phyloP scores from a whole-genome alignment of 1,284 basidiomycete species.

The Rhodotorula sp. region DNA sequence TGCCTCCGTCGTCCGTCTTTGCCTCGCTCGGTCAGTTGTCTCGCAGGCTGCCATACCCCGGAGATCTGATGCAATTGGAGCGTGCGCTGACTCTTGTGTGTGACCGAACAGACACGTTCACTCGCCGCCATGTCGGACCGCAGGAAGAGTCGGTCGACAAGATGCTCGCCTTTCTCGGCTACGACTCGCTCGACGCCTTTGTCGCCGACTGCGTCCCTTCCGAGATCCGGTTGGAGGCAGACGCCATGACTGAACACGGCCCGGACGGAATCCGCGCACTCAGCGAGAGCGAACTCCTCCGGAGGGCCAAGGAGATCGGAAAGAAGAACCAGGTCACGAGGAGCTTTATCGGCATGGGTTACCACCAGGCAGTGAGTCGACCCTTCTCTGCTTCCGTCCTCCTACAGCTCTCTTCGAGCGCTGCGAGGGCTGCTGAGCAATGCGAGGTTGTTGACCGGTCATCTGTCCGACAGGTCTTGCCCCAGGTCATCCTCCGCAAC shows the following conservation, averaged over 20 bases:
- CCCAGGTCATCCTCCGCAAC: constrained; percentile 88
- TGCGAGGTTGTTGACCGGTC: not conserved
- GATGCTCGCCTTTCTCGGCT: constrained; percentile 80
- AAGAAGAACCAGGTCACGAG: constrained; percentile 75
- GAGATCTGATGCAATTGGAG: not conserved
- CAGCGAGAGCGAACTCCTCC: constrained; percentile 81
- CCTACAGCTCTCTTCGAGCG: not conserved
- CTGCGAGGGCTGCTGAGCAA: no score
- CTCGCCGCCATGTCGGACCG: constrained; percentile 84
- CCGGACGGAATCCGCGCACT: constrained; percentile 62
- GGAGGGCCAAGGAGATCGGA: constrained; percentile 72
- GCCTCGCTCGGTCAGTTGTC: constrained; percentile 56
- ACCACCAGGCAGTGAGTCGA: constrained; percentile 67
- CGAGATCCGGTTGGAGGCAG: constrained; percentile 67
- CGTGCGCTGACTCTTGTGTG: not conserved
- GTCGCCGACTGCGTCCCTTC: constrained; percentile 73
- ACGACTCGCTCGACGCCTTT: constrained; percentile 81
- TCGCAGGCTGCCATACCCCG: no score
- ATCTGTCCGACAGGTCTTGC: constrained; percentile 60
- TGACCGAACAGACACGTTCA: constrained; percentile 72
- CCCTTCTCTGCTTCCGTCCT: not conserved
- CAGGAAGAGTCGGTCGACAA: constrained; percentile 67
- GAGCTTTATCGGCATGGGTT: constrained; percentile 97
- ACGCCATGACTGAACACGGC: constrained; percentile 62
- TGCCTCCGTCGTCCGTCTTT: constrained; percentile 53